Evolutionary conservation across 257 asterid species (phyloP), one percentile per base, ranked within the genome.

Genomic region (Scutellaria barbata): DNA sequence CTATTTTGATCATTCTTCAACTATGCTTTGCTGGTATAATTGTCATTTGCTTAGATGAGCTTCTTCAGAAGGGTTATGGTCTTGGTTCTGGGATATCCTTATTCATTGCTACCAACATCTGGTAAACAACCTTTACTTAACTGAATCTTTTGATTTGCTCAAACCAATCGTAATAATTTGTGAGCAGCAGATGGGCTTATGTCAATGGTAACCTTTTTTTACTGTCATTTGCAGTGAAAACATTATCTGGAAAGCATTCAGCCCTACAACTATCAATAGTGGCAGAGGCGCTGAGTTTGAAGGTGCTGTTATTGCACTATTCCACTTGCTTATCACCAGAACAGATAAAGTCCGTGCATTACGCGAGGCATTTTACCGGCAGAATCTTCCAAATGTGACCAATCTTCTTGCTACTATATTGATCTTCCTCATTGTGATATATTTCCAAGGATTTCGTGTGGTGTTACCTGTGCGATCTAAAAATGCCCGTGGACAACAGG

Each of bases 231-330:
- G 71, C 84, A 88, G 95, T 83, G 95, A 88, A 84, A 88, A 50
- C 72, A 80, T 86, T 65, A 84, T 86, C 72, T 88, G 95, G 90
- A 86, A 86, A 58, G 90, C 95, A 51, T 86, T 88, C 74, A 88
- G 92, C 74, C 92, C 92, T 10, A 84, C 90, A 22, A 83, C 92
- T 8, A 81, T 88, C 79, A 88, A 84, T 11, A 86, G 79, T 18
- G 95, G 88, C 40, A 83, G 89, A 72, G 95, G 89, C 16, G 86
- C 89, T 68, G 92, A 88, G 79, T 86, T 88, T 69, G 95, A 88
- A 75, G 95, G 95, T 8, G 92, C 95, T 46, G 85, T 82, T 51
- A 82, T 84, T 63, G 92, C 92, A 12, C 65, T 84, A 61, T 82
- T 88, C 88, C 95, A 88, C 78, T 79, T 86, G 68, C 77, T 81